Base-by-base conservation (phyloP, 2,329 filamentous ascomycete species). In the Neoarthrinium moseri region DNA sequence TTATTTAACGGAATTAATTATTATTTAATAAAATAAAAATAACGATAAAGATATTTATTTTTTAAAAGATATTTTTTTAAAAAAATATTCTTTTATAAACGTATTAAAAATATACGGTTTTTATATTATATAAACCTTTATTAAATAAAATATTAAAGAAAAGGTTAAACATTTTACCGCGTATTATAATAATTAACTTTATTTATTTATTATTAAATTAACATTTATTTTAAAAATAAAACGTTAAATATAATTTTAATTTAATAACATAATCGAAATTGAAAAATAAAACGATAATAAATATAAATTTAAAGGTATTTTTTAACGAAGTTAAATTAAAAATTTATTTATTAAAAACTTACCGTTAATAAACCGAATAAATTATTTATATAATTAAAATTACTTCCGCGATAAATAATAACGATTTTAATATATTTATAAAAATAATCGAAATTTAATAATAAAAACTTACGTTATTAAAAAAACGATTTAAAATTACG, bases 131-230 rank as follows among this genome's bases (percentile, higher is more conserved):
- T n/a, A n/a, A n/a, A n/a, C n/a, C n/a, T n/a, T n/a, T n/a, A n/a
- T 36, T 36, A 36, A 36, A 36, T 36, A 18, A 36, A 36, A 18
- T 36, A 36, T 22, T 36, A 36, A 36, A 22, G 12, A 18, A 36
- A 36, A 18, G 12, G 21, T 4, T 36, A 22, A 18, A 18, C 21
- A 36, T 36, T 6, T 36, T 18, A 18, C 11, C 12, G 12, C 33
- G 11, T 11, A 15, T 18, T 18, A 11, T 36, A 36, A 36, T 36
- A 36, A 18, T 18, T 36, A n/a, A n/a, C n/a, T n/a, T 4, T 22
- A 36, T 36, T 36, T 36, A 36, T 36, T 18, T 18, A n/a, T 36
- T 36, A 36, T 20, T 36, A 35, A 35, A 11, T 15, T 35, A 12
- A 12, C 21, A 6, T 3, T 11, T 35, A 20, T 35, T 20, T 13